phyloP scores from a whole-genome alignment of 306 rosid genomes.

The Cyclanthera cordifolia region DNA sequence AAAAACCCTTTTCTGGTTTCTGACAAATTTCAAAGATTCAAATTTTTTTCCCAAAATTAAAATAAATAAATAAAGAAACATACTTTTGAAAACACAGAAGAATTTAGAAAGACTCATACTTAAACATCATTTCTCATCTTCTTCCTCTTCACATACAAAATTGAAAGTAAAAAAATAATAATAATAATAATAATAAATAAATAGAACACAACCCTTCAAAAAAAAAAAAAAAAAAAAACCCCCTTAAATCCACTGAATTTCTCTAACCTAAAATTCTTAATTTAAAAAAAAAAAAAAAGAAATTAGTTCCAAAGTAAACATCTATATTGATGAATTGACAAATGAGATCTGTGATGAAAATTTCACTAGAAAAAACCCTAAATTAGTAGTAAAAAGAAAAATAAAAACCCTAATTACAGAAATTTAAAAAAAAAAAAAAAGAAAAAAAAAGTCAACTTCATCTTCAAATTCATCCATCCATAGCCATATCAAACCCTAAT shows the following conservation, averaged over 20 bases:
- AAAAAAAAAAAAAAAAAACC: not conserved
- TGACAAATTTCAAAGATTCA: not conserved
- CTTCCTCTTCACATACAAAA: not conserved
- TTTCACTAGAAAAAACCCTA: too few species aligned
- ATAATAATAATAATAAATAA: too few species aligned
- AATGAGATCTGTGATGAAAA: too few species aligned
- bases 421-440: not conserved
- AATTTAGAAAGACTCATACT: not conserved
- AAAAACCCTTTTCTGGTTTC: not conserved
- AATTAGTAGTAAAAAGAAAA: not conserved
- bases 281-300: not conserved
- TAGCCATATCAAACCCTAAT: conserved; percentile 16
- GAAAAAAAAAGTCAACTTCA: not conserved
- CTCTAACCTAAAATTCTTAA: too few species aligned
- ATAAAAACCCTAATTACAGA: conserved; percentile 2
- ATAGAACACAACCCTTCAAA: not conserved
- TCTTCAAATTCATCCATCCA: not conserved
- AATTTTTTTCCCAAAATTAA: not conserved
- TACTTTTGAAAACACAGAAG: not conserved
- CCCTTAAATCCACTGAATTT: too few species aligned
- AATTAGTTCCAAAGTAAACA: too few species aligned
- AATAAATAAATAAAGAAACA: too few species aligned
- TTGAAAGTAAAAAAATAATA: not conserved
- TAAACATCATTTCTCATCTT: not conserved
- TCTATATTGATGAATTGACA: too few species aligned